Percentiles rank a stretch among this genome's conserved stretches.
Conservation (phyloP, 345 rosid species). For the Corchorus olitorius region DNA sequence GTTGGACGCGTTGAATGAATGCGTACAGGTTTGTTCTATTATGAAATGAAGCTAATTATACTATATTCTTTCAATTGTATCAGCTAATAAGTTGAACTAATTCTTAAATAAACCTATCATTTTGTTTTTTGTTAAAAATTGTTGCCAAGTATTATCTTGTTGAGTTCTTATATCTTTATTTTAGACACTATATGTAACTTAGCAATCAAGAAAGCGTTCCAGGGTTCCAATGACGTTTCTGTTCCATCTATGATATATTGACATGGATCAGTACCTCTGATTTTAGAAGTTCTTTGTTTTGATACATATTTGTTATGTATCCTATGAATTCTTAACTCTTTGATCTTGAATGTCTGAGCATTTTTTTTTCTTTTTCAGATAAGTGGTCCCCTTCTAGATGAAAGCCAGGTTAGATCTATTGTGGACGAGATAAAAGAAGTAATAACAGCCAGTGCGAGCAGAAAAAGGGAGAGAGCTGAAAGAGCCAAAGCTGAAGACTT, state of each 20-base stretch:
- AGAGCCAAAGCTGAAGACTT: constrained; percentile 96
- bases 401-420: constrained; percentile 82
- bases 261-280: neutral
- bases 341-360: constrained; percentile 8
- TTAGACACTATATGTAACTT: neutral
- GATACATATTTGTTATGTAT: neutral
- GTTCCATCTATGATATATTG: neutral
- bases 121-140: neutral
- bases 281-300: neutral
- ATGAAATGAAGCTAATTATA: neutral
- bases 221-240: neutral
- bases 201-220: neutral
- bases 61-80: neutral
- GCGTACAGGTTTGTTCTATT: constrained; percentile 74
- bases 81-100: neutral
- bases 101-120: neutral
- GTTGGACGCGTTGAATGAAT: constrained; percentile 96
- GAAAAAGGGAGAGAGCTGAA: constrained; percentile 92
- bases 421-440: constrained; percentile 94
- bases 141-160: neutral
- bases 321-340: constrained; percentile 1
- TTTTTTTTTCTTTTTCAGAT: constrained; percentile 56
- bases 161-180: neutral
- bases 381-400: constrained; percentile 77
- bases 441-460: constrained; percentile 93